phyloP scores from a whole-genome alignment of 805 yeast genomes.

The Zygotorulaspora florentina region DNA sequence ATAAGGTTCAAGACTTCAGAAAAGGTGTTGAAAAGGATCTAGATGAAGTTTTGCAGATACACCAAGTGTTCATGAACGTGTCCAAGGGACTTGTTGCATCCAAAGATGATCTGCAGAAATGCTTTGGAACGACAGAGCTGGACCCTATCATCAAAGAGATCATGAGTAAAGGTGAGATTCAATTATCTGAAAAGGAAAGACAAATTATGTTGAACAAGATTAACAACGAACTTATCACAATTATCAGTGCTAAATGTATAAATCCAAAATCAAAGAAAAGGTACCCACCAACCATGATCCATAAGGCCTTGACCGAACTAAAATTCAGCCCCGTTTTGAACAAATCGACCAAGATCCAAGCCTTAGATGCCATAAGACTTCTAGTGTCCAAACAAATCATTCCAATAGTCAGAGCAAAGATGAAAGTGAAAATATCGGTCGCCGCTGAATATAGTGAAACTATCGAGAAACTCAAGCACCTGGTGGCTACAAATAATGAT shows the following conservation, averaged over 20 bases:
- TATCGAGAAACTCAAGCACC: slow-evolving; percentile 40
- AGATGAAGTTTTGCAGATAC: slow-evolving; percentile 94
- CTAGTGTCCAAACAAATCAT: slow-evolving; percentile 75
- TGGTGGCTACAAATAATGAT: slow-evolving; percentile 42
- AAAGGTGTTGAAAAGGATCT: slow-evolving; percentile 68
- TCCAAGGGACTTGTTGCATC: slow-evolving; percentile 93
- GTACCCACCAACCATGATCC: slow-evolving; percentile 92
- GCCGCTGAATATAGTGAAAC: slow-evolving; percentile 41
- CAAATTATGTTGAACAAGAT: slow-evolving; percentile 66
- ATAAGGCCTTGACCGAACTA: slow-evolving; percentile 71
- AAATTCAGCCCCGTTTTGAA: slow-evolving; percentile 74
- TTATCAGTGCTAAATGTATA: slow-evolving; percentile 84
- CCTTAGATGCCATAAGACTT: slow-evolving; percentile 82
- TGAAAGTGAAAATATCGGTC: slow-evolving; percentile 73
- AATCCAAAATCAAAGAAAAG: slow-evolving; percentile 87
- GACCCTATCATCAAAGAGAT: slow-evolving; percentile 78
- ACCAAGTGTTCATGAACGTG: slow-evolving; percentile 88
- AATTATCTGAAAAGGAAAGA: slow-evolving; percentile 89
- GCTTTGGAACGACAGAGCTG: slow-evolving; percentile 72
- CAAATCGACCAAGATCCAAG: slow-evolving; percentile 80
- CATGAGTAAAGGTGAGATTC: slow-evolving; percentile 87
- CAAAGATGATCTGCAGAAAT: slow-evolving; percentile 68
- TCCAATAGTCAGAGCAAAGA: slow-evolving; percentile 91
- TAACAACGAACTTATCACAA: slow-evolving; percentile 75
- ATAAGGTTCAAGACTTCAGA: slow-evolving; percentile 94